phyloP scores from a whole-genome alignment of 805 yeast species.

The Lipomyces yamadae region DNA sequence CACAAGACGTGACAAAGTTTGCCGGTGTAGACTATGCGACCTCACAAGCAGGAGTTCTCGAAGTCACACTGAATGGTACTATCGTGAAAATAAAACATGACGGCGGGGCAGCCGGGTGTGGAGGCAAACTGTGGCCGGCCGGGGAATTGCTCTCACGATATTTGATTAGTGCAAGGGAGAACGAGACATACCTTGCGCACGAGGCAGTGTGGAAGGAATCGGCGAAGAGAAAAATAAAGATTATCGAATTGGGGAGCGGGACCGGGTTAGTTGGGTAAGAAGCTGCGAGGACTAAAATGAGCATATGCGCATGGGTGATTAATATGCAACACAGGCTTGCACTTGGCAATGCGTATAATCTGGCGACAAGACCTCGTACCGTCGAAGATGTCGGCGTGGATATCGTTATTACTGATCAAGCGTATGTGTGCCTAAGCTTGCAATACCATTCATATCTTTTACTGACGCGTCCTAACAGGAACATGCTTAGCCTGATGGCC shows the following conservation, averaged over 20 bases:
- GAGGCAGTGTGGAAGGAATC: constrained; percentile 24
- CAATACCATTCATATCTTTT: neutral
- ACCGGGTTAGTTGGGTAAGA: constrained; percentile 60
- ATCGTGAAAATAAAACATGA: constrained; percentile 53
- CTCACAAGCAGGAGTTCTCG: constrained; percentile 27
- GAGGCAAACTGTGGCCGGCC: constrained; percentile 68
- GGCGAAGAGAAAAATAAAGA: constrained; percentile 36
- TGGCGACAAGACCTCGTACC: constrained; percentile 26
- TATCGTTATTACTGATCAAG: constrained; percentile 57
- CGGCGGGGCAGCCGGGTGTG: constrained; percentile 65
- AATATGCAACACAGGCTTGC: constrained; percentile 38
- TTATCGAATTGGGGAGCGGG: constrained; percentile 62
- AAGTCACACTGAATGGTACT: constrained; percentile 23
- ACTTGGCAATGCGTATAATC: constrained; percentile 41
- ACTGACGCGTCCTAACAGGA: constrained; percentile 31
- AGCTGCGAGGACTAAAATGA: neutral
- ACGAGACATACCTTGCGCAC: constrained; percentile 22
- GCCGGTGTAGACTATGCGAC: constrained; percentile 31
- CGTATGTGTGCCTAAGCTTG: constrained; percentile 34
- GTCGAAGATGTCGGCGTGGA: constrained; percentile 41
- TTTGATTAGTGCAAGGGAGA: constrained; percentile 43
- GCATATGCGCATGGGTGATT: neutral
- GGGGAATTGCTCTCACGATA: constrained; percentile 60
- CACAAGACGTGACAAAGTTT: constrained; percentile 22
- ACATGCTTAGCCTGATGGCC: constrained; percentile 55